Evolutionary conservation across 1,284 basidiomycete genomes (phyloP).

Genomic region (Phlebopus sp.): DNA sequence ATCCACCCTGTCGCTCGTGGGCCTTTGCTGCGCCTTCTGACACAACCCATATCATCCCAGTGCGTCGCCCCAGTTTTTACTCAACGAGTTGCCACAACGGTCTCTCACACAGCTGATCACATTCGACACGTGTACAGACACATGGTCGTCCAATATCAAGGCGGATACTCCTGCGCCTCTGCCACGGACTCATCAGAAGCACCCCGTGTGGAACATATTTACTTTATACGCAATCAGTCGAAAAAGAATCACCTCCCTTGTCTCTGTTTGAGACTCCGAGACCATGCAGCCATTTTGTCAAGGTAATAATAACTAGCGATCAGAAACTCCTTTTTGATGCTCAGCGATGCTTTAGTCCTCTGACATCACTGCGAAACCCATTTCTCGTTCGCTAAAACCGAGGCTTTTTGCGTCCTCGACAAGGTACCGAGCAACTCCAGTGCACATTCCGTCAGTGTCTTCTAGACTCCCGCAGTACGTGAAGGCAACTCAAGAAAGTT

Average conservation of each 20-base stretch:
- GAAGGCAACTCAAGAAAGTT: conserved; percentile 9
- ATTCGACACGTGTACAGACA: conserved; percentile 20
- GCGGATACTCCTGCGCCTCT: conserved; percentile 4
- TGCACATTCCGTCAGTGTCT: conserved; percentile 16
- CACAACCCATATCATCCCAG: conserved; percentile 27
- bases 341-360: conserved; percentile 17
- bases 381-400: conserved; percentile 17
- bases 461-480: conserved; percentile 9
- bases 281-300: background rate
- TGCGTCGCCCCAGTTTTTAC: conserved; percentile 17
- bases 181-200: conserved; percentile 5
- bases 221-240: conserved; percentile 7
- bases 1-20: background rate
- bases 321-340: conserved; percentile 5
- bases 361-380: conserved; percentile 17
- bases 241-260: conserved; percentile 2
- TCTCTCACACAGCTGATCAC: conserved; percentile 19
- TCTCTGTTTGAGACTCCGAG: conserved; percentile 1
- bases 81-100: conserved; percentile 17
- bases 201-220: conserved; percentile 3
- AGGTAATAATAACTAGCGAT: conserved; percentile 10
- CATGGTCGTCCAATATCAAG: conserved; percentile 20
- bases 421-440: conserved; percentile 15
- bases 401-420: conserved; percentile 17
- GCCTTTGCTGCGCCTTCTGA: conserved; percentile 20